Conservation (phyloP, 1,284 basidiomycete genomes). For the Trichosporon inkin region DNA sequence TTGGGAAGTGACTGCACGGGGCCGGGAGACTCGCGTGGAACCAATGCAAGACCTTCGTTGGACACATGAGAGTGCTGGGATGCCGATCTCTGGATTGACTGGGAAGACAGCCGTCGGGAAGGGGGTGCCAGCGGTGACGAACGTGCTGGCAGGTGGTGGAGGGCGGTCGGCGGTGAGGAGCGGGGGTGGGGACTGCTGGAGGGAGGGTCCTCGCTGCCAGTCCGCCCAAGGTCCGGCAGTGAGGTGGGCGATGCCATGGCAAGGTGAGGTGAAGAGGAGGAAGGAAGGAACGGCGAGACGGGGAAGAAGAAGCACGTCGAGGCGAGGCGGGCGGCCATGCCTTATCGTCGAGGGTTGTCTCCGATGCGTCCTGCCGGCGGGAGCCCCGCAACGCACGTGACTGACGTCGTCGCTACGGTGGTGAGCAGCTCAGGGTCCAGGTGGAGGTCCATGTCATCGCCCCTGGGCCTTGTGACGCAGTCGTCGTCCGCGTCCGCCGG, state of each 20-base stretch:
- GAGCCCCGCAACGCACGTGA: conserved; percentile 6
- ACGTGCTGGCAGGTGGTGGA: conserved; percentile 14
- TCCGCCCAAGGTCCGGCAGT: neutral
- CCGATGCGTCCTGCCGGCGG: neutral
- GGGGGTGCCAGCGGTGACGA: conserved; percentile 14
- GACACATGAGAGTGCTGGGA: neutral
- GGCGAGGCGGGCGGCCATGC: neutral
- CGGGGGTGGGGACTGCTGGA: neutral
- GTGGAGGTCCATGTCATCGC: neutral
- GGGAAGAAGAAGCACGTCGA: neutral
- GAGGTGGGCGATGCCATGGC: neutral
- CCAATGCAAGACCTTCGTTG: neutral
- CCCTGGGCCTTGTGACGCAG: neutral
- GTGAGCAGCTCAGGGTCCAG: neutral
- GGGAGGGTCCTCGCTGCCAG: neutral
- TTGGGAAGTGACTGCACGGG: neutral
- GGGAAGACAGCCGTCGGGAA: neutral
- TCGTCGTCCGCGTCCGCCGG: neutral
- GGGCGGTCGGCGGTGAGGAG: neutral
- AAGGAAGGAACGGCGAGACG: neutral
- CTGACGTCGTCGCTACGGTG: neutral
- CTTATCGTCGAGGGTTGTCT: neutral
- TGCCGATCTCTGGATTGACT: neutral
- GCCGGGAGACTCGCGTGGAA: neutral
- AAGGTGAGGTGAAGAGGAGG: neutral